phyloP scores from a whole-genome alignment of 2,329 filamentous ascomycete genomes.

The Aspergillus arachidicola region DNA sequence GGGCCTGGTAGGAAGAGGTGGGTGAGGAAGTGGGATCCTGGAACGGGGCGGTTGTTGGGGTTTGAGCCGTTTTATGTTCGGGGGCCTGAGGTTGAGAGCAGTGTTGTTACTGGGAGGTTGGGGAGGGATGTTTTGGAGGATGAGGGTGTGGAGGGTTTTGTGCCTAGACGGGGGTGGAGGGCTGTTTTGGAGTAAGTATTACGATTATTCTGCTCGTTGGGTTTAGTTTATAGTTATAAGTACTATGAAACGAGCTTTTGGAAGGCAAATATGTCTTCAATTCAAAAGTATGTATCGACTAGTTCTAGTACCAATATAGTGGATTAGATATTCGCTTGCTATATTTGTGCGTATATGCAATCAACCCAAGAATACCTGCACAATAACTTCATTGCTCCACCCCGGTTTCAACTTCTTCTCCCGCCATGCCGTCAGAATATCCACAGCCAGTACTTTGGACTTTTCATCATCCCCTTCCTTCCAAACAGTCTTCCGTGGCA shows the following conservation, averaged over 20 bases:
- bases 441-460: constrained; percentile 71
- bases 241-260: not conserved
- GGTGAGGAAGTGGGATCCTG: constrained; percentile 27
- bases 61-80: constrained; percentile 64
- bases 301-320: not conserved
- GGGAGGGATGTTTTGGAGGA: constrained; percentile 63
- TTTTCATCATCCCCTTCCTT: constrained; percentile 47
- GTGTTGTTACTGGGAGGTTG: constrained; percentile 65
- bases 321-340: not conserved
- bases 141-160: constrained; percentile 61
- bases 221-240: no score
- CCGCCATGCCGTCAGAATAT: constrained; percentile 76
- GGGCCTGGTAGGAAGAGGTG: constrained; percentile 27
- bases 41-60: constrained; percentile 25
- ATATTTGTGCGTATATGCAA: not conserved
- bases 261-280: not conserved
- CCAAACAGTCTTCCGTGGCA: constrained; percentile 68
- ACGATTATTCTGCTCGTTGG: no score
- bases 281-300: not conserved
- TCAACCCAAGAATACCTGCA: constrained; percentile 61
- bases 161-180: constrained; percentile 63
- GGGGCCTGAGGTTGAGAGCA: constrained; percentile 64
- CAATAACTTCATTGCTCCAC: constrained; percentile 78
- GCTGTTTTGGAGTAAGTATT: constrained; percentile 27
- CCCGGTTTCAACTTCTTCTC: constrained; percentile 69